These are phyloP conservation scores for Yamadazyma oceani DNA, from an alignment of 1,139 yeast species.

Conservation along the genomic window DNA sequence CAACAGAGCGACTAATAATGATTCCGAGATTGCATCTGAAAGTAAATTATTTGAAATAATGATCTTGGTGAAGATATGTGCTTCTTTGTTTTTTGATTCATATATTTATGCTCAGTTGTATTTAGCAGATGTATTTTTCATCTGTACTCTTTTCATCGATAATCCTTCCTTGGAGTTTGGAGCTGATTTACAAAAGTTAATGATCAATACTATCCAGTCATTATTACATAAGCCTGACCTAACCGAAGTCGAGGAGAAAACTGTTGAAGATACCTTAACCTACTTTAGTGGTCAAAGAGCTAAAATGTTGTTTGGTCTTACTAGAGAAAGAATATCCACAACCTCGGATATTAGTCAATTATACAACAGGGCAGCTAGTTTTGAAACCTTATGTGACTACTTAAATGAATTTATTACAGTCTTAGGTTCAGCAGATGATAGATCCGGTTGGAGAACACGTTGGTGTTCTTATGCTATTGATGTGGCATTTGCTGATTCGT, in stretches of 20 bases:
- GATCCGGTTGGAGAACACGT: slow-evolving; percentile 62
- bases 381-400: slow-evolving; percentile 66
- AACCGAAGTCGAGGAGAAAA: slow-evolving; percentile 38
- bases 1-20: slow-evolving; percentile 47
- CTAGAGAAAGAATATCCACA: slow-evolving; percentile 53
- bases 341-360: slow-evolving; percentile 38
- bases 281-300: slow-evolving; percentile 72
- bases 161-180: slow-evolving; percentile 72
- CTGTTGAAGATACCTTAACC: slow-evolving; percentile 53
- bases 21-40: slow-evolving; percentile 58
- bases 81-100: slow-evolving; percentile 73
- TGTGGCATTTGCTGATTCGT: slow-evolving; percentile 59
- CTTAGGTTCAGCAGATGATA: slow-evolving; percentile 56
- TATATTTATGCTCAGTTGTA: slow-evolving; percentile 62
- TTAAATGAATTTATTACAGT: slow-evolving; percentile 49
- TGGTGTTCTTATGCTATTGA: slow-evolving; percentile 71
- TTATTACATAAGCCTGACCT: slow-evolving; percentile 61
- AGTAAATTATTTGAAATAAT: slow-evolving; percentile 71
- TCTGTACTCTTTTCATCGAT: slow-evolving; percentile 72
- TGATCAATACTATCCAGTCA: slow-evolving; percentile 72
- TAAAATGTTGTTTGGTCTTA: slow-evolving; percentile 73
- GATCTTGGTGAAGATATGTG: slow-evolving; percentile 64
- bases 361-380: slow-evolving; percentile 48
- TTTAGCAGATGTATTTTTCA: slow-evolving; percentile 70
- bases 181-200: slow-evolving; percentile 59